Percentiles rank a stretch among this genome's conserved stretches.
phyloP scores from a whole-genome alignment of 2,329 filamentous ascomycete species.

The Microascus cirrosus region DNA sequence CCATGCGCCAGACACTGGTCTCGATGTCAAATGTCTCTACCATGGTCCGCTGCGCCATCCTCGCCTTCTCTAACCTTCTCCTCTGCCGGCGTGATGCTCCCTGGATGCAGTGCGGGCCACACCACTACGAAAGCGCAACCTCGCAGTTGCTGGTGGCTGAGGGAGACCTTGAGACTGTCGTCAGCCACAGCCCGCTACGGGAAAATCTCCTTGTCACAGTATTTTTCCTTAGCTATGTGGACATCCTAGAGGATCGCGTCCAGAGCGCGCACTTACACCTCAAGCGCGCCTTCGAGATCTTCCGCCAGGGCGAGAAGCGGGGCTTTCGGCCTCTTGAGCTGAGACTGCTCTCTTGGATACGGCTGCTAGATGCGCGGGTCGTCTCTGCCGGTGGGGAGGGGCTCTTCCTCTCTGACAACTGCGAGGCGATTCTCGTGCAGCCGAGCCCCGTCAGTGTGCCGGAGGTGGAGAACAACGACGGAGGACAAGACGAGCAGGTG shows the following conservation, averaged over 20 bases:
- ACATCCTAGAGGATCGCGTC: conserved; percentile 30
- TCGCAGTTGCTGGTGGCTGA: conserved; percentile 16
- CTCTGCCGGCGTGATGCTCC: conserved; percentile 22
- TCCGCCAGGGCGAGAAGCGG: conserved; percentile 26
- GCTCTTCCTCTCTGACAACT: conserved; percentile 30
- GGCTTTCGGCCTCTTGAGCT: conserved; percentile 28
- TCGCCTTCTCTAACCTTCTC: conserved; percentile 38
- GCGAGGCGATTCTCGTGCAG: conserved; percentile 40
- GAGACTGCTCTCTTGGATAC: conserved; percentile 41
- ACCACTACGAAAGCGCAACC: conserved; percentile 24
- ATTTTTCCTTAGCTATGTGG: conserved; percentile 43
- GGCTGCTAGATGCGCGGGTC: conserved; percentile 41
- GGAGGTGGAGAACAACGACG: background rate
- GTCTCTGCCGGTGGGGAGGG: conserved; percentile 46
- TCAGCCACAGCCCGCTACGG: conserved; percentile 17
- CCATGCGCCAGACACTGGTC: conserved; percentile 33
- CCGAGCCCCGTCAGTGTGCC: conserved; percentile 21
- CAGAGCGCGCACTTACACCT: conserved; percentile 36
- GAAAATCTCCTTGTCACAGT: conserved; percentile 36
- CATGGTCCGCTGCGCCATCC: conserved; percentile 34
- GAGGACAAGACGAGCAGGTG: background rate
- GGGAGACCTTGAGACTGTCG: conserved; percentile 8
- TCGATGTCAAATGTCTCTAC: conserved; percentile 32
- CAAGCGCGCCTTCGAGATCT: conserved; percentile 33
- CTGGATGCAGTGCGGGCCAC: conserved; percentile 18